Percentiles rank a stretch among this genome's conserved stretches.
These are phyloP conservation scores for Phytophthora nicotianae DNA, from an alignment of 352 stramenopile genomes.

Conservation along the genomic window DNA sequence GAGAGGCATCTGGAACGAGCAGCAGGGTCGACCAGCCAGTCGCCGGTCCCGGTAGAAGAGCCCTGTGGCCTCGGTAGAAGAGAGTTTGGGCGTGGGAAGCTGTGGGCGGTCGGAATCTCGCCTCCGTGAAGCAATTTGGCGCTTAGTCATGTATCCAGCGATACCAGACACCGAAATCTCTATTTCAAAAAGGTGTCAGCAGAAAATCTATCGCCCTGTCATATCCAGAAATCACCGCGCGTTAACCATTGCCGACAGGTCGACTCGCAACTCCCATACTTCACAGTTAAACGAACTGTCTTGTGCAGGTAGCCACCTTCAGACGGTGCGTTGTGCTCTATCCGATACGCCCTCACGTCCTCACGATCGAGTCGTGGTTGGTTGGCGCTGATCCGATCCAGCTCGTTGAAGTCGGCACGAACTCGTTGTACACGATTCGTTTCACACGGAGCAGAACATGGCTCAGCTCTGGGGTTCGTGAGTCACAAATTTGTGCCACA, in stretches of 20 bases:
- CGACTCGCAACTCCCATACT: background rate
- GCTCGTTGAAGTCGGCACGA: slow-evolving; percentile 15
- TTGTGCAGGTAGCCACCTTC: slow-evolving; percentile 4
- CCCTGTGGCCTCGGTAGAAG: slow-evolving; percentile 20
- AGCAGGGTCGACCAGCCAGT: slow-evolving; percentile 23
- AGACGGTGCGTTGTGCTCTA: slow-evolving; percentile 15
- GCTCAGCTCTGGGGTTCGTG: background rate
- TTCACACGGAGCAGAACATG: background rate
- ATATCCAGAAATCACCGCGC: background rate
- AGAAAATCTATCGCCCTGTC: background rate
- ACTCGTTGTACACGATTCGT: background rate
- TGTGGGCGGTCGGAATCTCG: background rate
- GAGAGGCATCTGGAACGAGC: slow-evolving; percentile 4
- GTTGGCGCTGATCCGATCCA: slow-evolving; percentile 2
- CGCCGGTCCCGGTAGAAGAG: slow-evolving; percentile 18
- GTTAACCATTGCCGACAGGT: background rate
- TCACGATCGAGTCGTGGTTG: slow-evolving; percentile 14
- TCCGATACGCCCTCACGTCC: slow-evolving; percentile 13
- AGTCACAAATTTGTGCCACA: slow-evolving; percentile 7
- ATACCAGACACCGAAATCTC: too few species aligned
- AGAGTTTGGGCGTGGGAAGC: slow-evolving; percentile 5
- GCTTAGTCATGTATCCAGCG: too few species aligned
- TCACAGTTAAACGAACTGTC: slow-evolving; percentile 16
- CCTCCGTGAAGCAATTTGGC: background rate
- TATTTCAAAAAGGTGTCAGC: too few species aligned